Base-by-base conservation (phyloP, 164 flowering plant genomes). In the Piper longum region DNA sequence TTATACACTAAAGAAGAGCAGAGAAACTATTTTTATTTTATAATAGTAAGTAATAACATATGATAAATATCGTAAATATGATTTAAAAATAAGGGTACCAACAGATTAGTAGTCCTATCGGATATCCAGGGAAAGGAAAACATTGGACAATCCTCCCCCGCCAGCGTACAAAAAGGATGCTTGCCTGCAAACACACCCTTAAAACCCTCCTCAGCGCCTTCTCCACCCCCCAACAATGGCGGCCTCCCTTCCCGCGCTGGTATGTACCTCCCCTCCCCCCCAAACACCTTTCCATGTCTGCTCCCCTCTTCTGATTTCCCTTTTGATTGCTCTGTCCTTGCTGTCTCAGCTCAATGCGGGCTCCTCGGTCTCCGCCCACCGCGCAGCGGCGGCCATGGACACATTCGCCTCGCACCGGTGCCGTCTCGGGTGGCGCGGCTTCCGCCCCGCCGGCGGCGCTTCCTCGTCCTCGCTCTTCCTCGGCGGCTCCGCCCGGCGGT, bases 271-370 rank as follows among this genome's bases (percentile, higher is more conserved):
- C 11, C 1, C 14, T 9, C 52, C 14, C 11, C 11, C 9, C 14
- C 12, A 7, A 14, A 14, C 14, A 3, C 14, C 52, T 48, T 5
- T 48, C 9, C 3, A 12, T 48, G 52, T 44, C 8, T 6, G 3
- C 14, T 48, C 12, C 52, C 11, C 52, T 5, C 7, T 63, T 58
- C 5, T 18, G 41, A 56, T 2, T 51, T 51, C 16, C 11, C 36
- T 1, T 56, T 8, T 19, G 26, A 60, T 43, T 40, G 54, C 59
- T 19, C 13, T 18, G 40, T 56, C 19, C 26, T 36, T 16, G 39
- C 42, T 6, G 16, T 73, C 7, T 67, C 83, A 80, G 83, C 67
- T 76, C 57, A 80, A 77, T 70, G 64, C 74, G 9, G 71, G 76
- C 14, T 66, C 79, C 6, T 41, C 57, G 17, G 68, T 70, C 7